Evolutionary conservation across 1,139 yeast species (phyloP), one percentile per base, ranked within the genome.

Genomic region (Debaryomyces subglobosus): DNA sequence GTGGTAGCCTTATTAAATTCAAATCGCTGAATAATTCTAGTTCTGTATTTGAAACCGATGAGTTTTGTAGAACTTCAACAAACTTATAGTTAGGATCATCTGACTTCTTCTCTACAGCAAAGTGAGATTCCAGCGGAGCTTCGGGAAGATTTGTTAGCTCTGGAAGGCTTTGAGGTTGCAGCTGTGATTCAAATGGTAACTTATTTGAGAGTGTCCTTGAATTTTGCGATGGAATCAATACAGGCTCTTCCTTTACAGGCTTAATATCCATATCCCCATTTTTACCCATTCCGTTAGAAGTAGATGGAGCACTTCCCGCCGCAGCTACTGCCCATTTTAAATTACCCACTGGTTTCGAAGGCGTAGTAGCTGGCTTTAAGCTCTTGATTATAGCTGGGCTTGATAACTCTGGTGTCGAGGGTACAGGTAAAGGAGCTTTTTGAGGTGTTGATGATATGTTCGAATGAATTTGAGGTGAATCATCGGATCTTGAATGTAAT

Each of bases 251-350:
- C 6, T 40, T 40, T 5, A 30, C 15, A 18, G 32, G 18, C 25
- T 42, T 30, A 12, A 21, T 18, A 20, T 46, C 29, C 24, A 27
- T 4, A 15, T 45, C 53, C 13, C 38, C 25, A 20, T 37, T 33
- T 16, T 37, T 41, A 10, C 29, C 18, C 12, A 38, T 42, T 33
- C 25, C 46, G 29, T 43, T 49, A 7, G 47, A 44, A 8, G 45
- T 43, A 40, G 46, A 51, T 13, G 52, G 49, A 4, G 59, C 46
- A 10, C 56, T 52, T 30, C 81, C 81, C 5, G 85, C 84, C 2
- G 86, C 88, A 1, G 89, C 86, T 0, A 86, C 79, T 0, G 94
- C 80, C 81, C 92, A 86, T 57, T 85, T 84, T 54, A 85, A 69
- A 49, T 81, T 86, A 13, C 85, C 83, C 3, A 79, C 78, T 0